phyloP scores from a whole-genome alignment of 768 basidiomycete genomes.

The Russula emetica region DNA sequence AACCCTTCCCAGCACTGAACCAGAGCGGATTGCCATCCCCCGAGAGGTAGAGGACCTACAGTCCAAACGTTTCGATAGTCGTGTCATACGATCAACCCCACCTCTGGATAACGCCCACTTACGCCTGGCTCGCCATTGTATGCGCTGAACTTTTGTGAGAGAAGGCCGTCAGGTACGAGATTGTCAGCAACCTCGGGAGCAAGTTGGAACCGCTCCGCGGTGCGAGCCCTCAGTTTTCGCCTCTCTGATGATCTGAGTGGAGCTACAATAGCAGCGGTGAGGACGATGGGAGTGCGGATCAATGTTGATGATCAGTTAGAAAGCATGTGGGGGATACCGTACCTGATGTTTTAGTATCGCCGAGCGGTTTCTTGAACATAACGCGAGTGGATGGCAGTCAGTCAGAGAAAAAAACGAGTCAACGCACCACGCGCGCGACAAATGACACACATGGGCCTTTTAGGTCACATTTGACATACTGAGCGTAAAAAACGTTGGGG shows the following conservation, averaged over 20 bases:
- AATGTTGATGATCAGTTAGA: not conserved
- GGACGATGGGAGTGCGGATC: not conserved
- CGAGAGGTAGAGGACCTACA: slow-evolving; percentile 59
- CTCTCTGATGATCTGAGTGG: slow-evolving; percentile 71
- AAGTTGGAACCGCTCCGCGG: slow-evolving; percentile 45
- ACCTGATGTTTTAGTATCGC: slow-evolving; percentile 65
- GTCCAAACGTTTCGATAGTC: not conserved
- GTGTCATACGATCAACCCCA: not conserved
- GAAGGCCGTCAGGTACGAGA: slow-evolving; percentile 71
- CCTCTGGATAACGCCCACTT: slow-evolving; percentile 29
- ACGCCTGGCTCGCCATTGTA: slow-evolving; percentile 66
- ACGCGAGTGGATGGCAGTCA: not conserved
- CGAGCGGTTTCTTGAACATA: slow-evolving; percentile 80
- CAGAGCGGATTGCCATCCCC: slow-evolving; percentile 69
- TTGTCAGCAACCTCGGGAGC: slow-evolving; percentile 57
- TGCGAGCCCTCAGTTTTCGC: slow-evolving; percentile 62
- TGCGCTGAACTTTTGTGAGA: slow-evolving; percentile 62
- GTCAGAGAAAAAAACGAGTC: not conserved
- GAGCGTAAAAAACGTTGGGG: too few species aligned
- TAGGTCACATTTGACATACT: too few species aligned
- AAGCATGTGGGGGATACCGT: not conserved
- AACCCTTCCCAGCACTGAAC: slow-evolving; percentile 68
- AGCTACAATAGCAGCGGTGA: slow-evolving; percentile 35
- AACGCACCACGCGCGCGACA: not conserved
- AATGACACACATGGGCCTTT: too few species aligned